Base-by-base conservation (phyloP, 441 rosid genomes). In the Bruguiera hainesii region DNA sequence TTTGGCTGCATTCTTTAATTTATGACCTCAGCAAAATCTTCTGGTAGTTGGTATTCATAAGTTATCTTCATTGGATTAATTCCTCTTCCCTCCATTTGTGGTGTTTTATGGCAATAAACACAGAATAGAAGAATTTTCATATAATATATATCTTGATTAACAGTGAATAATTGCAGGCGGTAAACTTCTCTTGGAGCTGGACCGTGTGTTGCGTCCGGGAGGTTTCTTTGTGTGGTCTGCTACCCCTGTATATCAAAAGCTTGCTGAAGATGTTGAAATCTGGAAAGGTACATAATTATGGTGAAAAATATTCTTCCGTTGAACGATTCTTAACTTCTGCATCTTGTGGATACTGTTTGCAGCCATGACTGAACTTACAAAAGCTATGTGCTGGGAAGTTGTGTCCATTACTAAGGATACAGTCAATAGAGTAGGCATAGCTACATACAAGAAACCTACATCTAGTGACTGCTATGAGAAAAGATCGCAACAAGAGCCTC, bases 171-270 rank as follows among this genome's bases (percentile, higher is more conserved):
- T 30, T 62, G 71, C 80, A 91, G 99, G 98, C 60, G 98, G 97
- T 63, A 91, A 91, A 82, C 97, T 94, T 73, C 91, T 94, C 31
- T 72, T 89, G 80, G 99, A 94, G 82, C 86, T 94, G 71, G 90
- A 94, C 79, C 97, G 99, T 65, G 74, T 89, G 59, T 62, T 94
- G 76, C 81, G 97, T 69, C 98, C 98, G 7, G 98, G 99, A 68
- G 98, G 97, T 68, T 87, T 83, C 86, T 94, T 94, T 82, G 80
- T 94, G 73, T 94, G 98, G 99, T 94, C 99, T 73, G 99, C 99
- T 72, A 94, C 99, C 79, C 99, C 99, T 67, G 91, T 94, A 68
- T 94, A 94, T 85, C 97, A 81, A 83, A 88, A 84, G 78, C 69
- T 67, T 48, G 28, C 78, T 6, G 96, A 85, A 62, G 99, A 94